These are phyloP conservation scores for Otatea glauca DNA, from an alignment of 176 grass and related monocot genomes.

Conservation along the genomic window DNA sequence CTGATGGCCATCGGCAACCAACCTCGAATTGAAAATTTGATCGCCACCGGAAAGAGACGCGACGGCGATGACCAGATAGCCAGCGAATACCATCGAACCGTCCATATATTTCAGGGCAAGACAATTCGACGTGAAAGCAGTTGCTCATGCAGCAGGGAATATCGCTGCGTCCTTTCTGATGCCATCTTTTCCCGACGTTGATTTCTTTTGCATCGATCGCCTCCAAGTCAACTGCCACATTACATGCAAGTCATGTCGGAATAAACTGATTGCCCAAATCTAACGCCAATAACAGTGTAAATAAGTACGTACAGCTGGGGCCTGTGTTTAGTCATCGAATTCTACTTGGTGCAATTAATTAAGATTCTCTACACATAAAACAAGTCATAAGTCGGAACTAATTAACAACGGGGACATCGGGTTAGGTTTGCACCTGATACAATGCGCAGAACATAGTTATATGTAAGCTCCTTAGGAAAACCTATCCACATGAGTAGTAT, in stretches of 20 bases:
- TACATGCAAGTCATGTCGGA: slow-evolving; percentile 27
- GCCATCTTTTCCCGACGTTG: background rate
- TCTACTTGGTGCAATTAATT: background rate
- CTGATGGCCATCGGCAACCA: slow-evolving; percentile 43
- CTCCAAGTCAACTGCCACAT: slow-evolving; percentile 2
- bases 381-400: background rate
- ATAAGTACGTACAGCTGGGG: background rate
- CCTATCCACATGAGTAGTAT: slow-evolving; percentile 19
- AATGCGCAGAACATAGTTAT: background rate
- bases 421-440: background rate
- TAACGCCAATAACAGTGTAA: background rate
- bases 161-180: background rate
- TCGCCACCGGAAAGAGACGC: slow-evolving; percentile 6
- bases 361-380: background rate
- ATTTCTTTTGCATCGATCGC: background rate
- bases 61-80: background rate
- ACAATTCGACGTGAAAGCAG: slow-evolving; percentile 44
- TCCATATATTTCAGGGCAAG: background rate
- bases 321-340: background rate
- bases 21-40: slow-evolving; percentile 23
- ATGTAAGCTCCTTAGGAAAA: background rate
- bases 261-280: background rate
- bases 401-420: background rate
- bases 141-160: slow-evolving; percentile 5
- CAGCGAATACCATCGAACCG: background rate